These are phyloP conservation scores for Aschersonia sp. DNA, from an alignment of 2,329 filamentous ascomycete genomes.

Conservation along the genomic window DNA sequence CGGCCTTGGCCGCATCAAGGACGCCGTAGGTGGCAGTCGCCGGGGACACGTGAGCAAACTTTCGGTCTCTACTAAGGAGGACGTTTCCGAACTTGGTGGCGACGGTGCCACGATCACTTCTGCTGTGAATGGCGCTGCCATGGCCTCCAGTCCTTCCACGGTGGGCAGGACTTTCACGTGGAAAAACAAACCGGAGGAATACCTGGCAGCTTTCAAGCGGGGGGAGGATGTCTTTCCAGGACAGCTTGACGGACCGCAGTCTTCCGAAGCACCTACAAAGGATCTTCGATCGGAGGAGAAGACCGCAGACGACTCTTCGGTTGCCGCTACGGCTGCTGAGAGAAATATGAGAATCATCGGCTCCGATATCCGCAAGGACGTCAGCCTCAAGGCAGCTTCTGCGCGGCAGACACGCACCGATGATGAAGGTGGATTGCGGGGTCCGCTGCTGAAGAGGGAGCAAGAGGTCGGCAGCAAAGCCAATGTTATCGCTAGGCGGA, in stretches of 20 bases:
- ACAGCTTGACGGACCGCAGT: conserved; percentile 10
- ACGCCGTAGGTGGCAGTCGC: conserved; percentile 54
- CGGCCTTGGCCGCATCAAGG: conserved; percentile 73
- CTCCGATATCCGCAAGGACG: conserved; percentile 26
- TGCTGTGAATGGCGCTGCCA: conserved; percentile 8
- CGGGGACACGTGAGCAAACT: conserved; percentile 37
- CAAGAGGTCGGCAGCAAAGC: conserved; percentile 26
- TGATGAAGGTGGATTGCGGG: conserved; percentile 43
- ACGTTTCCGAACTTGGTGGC: conserved; percentile 22
- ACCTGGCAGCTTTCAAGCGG: conserved; percentile 26
- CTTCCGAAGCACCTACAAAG: conserved; percentile 13
- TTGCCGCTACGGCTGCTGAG: conserved; percentile 11
- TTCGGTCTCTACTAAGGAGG: conserved; percentile 35
- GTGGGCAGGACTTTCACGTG: conserved; percentile 42
- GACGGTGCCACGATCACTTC: conserved; percentile 3
- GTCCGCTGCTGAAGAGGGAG: conserved; percentile 33
- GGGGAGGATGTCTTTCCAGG: conserved; percentile 15
- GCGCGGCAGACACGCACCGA: conserved; percentile 39
- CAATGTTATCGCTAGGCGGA: conserved; percentile 44
- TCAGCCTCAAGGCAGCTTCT: conserved; percentile 32
- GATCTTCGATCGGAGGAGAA: conserved; percentile 10
- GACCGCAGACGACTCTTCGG: conserved; percentile 9
- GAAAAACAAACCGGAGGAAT: conserved; percentile 50
- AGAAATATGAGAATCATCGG: conserved; percentile 15
- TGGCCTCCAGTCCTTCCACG: conserved; percentile 22